Evolutionary conservation across 306 rosid species (phyloP).

Genomic region (Sechiopsis laciniata): DNA sequence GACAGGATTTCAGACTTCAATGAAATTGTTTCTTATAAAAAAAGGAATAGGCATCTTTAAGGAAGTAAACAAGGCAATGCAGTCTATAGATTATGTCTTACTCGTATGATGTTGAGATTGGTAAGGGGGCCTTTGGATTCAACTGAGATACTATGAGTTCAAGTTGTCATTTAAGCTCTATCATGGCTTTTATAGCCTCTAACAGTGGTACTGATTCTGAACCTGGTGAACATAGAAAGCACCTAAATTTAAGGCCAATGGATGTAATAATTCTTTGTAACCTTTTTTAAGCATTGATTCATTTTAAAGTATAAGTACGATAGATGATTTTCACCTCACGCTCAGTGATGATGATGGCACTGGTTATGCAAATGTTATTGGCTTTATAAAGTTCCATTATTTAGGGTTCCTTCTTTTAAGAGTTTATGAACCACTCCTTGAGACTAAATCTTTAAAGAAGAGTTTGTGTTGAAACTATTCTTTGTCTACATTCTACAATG

Average conservation of each 20-base stretch:
- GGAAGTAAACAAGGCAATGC: not conserved
- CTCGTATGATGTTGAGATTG: not conserved
- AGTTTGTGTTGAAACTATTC: slow-evolving; percentile 9
- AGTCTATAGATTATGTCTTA: not conserved
- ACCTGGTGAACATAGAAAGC: not conserved
- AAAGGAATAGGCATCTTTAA: not conserved
- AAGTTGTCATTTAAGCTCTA: not conserved
- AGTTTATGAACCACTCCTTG: not conserved
- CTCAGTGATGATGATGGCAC: not conserved
- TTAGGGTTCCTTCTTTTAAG: slow-evolving; percentile 3
- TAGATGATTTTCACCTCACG: not conserved
- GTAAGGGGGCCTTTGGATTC: slow-evolving; percentile 1
- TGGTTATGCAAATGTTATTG: not conserved
- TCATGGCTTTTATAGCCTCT: slow-evolving; percentile 10
- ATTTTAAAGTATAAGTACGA: not conserved
- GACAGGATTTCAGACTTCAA: not conserved
- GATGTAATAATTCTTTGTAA: not conserved
- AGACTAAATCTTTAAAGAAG: slow-evolving; percentile 4
- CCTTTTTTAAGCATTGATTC: not conserved
- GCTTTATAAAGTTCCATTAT: slow-evolving; percentile 1
- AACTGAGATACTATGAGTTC: not conserved
- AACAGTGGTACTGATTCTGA: not conserved
- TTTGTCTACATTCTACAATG: slow-evolving; percentile 12
- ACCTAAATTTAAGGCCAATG: not conserved
- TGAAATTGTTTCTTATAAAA: no score